phyloP scores from a whole-genome alignment of 176 grass and related monocot species.

The Sorghum bicolor region Sorghum_bicolor_NCBIv3 NC_012872.2:4987001-4987500 shows the following conservation, averaged over 20 bases:
- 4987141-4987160: conserved; percentile 33
- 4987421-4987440: too few species aligned
- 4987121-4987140: conserved; percentile 27
- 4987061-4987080: background rate
- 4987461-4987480: too few species aligned
- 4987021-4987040: conserved; percentile 49
- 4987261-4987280: background rate
- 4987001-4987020: conserved; percentile 47
- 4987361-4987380: too few species aligned
- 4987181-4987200: background rate
- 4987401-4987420: too few species aligned
- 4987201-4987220: background rate
- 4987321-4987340: too few species aligned
- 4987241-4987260: background rate
- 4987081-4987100: conserved; percentile 32
- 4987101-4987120: conserved; percentile 55
- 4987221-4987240: background rate
- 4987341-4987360: too few species aligned
- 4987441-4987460: too few species aligned
- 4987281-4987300: background rate
- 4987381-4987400: too few species aligned
- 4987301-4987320: too few species aligned
- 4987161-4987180: conserved; percentile 31
- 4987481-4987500: too few species aligned
- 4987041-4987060: conserved; percentile 41